phyloP scores from a whole-genome alignment of 2,329 filamentous ascomycete genomes.

The Alternaria hordeiaustralica region DNA sequence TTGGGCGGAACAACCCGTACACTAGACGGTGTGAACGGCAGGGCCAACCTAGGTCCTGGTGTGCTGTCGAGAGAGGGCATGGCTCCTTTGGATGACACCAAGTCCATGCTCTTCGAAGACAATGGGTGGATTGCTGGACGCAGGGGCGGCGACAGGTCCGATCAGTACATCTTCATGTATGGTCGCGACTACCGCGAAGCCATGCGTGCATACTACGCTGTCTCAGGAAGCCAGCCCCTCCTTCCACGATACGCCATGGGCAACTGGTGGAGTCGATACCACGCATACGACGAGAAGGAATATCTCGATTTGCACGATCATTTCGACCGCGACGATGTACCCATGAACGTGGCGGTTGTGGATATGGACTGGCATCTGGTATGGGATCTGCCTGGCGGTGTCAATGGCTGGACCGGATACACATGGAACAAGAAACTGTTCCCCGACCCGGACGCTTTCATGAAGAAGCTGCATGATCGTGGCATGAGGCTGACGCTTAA shows the following conservation, averaged over 20 bases:
- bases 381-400: slow-evolving; percentile 37
- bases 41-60: slow-evolving; percentile 58
- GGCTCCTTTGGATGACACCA: slow-evolving; percentile 61
- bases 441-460: slow-evolving; percentile 62
- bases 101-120: slow-evolving; percentile 63
- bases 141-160: slow-evolving; percentile 56
- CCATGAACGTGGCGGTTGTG: slow-evolving; percentile 65
- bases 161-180: slow-evolving; percentile 67
- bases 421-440: slow-evolving; percentile 67
- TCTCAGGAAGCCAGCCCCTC: slow-evolving; percentile 63
- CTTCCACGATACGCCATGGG: slow-evolving; percentile 66
- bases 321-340: slow-evolving; percentile 60
- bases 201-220: slow-evolving; percentile 60
- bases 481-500: slow-evolving; percentile 65
- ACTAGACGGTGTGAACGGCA: slow-evolving; percentile 61
- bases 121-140: slow-evolving; percentile 61
- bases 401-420: slow-evolving; percentile 67
- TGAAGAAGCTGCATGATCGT: slow-evolving; percentile 58
- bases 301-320: slow-evolving; percentile 65
- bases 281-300: slow-evolving; percentile 62
- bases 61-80: slow-evolving; percentile 60
- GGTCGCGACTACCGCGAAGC: slow-evolving; percentile 63
- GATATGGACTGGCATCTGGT: slow-evolving; percentile 74
- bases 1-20: slow-evolving; percentile 61
- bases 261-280: slow-evolving; percentile 72